A percentile compares a stretch with the other conserved stretches of the same genome.
phyloP scores from a whole-genome alignment of 106 monocot species.

The Hemerocallis citrina region DNA sequence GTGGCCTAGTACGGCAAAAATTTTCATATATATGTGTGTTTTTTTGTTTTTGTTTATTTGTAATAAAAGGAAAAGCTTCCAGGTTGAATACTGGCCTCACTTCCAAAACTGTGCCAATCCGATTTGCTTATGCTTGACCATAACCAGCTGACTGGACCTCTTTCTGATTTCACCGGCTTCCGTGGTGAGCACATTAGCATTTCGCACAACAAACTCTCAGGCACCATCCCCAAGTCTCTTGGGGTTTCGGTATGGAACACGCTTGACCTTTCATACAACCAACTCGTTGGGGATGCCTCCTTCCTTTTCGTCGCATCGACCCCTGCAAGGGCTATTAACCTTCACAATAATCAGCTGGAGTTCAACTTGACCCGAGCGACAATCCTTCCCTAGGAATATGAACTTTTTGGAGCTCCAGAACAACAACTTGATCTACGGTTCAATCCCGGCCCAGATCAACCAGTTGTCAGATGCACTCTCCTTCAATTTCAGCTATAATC shows the following conservation, averaged over 20 bases:
- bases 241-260: background rate
- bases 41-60: too few relatives aligned
- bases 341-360: constrained; percentile 28
- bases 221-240: constrained; percentile 17
- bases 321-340: constrained; percentile 5
- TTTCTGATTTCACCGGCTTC: constrained; percentile 16
- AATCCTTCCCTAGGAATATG: too few relatives aligned
- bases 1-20: too few relatives aligned
- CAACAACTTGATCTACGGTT: background rate
- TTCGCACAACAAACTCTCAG: constrained; percentile 33
- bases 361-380: constrained; percentile 39
- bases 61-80: too few relatives aligned
- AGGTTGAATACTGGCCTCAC: too few relatives aligned
- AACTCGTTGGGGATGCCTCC: constrained; percentile 32
- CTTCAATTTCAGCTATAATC: constrained; percentile 7
- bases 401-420: too few relatives aligned
- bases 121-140: too few relatives aligned
- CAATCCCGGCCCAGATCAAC: background rate
- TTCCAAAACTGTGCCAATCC: too few relatives aligned
- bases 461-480: background rate
- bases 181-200: constrained; percentile 16
- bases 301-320: constrained; percentile 24
- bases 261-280: constrained; percentile 36
- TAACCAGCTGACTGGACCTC: constrained; percentile 35
- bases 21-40: too few relatives aligned